Percentiles rank a stretch among this genome's conserved stretches.
Evolutionary conservation across 352 stramenopile genomes (phyloP).

Genomic region (Pythium angustatum): DNA sequence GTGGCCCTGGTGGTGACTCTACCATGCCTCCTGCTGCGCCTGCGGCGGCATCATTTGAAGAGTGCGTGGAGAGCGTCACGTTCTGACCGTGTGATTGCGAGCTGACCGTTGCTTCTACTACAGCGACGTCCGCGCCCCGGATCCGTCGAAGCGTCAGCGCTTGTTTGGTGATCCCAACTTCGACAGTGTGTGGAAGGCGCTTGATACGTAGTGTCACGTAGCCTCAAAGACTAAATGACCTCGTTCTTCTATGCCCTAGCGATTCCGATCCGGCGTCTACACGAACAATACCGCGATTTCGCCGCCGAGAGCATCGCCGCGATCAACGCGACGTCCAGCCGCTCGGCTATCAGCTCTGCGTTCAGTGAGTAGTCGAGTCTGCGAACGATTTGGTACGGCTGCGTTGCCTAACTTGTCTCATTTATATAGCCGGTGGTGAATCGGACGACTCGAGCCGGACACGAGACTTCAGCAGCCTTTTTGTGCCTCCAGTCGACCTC

Average conservation of each 20-base stretch:
- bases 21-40: slow-evolving; percentile 34
- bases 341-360: slow-evolving; percentile 37
- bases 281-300: slow-evolving; percentile 79
- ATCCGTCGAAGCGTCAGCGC: slow-evolving; percentile 82
- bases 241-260: slow-evolving; percentile 16
- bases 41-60: slow-evolving; percentile 36
- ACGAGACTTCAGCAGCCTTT: slow-evolving; percentile 66
- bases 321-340: slow-evolving; percentile 43
- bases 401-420: background rate
- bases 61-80: slow-evolving; percentile 2
- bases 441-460: slow-evolving; percentile 28
- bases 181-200: slow-evolving; percentile 29
- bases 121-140: slow-evolving; percentile 72
- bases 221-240: background rate
- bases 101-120: background rate
- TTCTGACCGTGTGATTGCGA: background rate
- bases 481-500: slow-evolving; percentile 70
- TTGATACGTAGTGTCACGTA: background rate
- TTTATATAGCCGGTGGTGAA: background rate
- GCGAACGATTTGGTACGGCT: background rate
- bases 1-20: slow-evolving; percentile 7
- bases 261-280: slow-evolving; percentile 59
- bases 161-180: slow-evolving; percentile 58
- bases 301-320: slow-evolving; percentile 78
- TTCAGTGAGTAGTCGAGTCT: slow-evolving; percentile 39